Conservation (phyloP, 108 stramenopile species). For the Cylindrotheca closterium region DNA sequence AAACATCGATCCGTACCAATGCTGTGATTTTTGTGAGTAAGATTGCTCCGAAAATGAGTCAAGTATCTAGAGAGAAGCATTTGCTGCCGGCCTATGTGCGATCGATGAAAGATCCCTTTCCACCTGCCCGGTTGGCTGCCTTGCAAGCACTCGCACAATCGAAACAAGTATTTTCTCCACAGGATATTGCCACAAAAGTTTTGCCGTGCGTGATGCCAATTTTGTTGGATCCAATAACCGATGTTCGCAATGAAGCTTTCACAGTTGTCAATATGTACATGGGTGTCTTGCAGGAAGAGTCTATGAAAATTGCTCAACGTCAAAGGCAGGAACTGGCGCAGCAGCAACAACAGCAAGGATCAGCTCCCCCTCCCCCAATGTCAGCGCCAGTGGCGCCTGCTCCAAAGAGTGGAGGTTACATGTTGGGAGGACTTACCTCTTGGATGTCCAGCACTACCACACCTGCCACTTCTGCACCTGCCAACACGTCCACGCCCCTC, state of each 20-base stretch:
- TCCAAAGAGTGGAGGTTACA: slow-evolving; percentile 32
- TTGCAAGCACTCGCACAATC: slow-evolving; percentile 47
- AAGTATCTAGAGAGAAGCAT: slow-evolving; percentile 69
- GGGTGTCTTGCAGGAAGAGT: slow-evolving; percentile 58
- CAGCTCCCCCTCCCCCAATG: slow-evolving; percentile 25
- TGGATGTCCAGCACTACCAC: slow-evolving; percentile 62
- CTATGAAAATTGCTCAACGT: slow-evolving; percentile 47
- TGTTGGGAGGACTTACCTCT: slow-evolving; percentile 67
- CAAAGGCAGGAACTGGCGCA: slow-evolving; percentile 26
- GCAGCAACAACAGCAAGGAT: slow-evolving; percentile 4
- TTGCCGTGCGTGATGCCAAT: slow-evolving; percentile 64
- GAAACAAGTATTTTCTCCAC: slow-evolving; percentile 58
- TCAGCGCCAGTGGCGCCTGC: slow-evolving; percentile 28
- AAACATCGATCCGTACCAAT: slow-evolving; percentile 79
- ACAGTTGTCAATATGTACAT: slow-evolving; percentile 57
- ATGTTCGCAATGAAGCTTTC: slow-evolving; percentile 81
- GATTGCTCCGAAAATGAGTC: slow-evolving; percentile 67
- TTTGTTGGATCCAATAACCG: slow-evolving; percentile 61
- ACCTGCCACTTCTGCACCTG: slow-evolving; percentile 20
- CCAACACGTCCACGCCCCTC: slow-evolving; percentile 14
- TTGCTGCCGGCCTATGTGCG: slow-evolving; percentile 75
- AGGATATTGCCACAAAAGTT: slow-evolving; percentile 63
- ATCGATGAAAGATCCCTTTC: slow-evolving; percentile 80
- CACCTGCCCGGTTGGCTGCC: slow-evolving; percentile 75
- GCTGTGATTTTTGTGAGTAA: slow-evolving; percentile 88